phyloP scores from a whole-genome alignment of 495 filamentous ascomycete genomes.

The Lentithecium fluviatile region DNA sequence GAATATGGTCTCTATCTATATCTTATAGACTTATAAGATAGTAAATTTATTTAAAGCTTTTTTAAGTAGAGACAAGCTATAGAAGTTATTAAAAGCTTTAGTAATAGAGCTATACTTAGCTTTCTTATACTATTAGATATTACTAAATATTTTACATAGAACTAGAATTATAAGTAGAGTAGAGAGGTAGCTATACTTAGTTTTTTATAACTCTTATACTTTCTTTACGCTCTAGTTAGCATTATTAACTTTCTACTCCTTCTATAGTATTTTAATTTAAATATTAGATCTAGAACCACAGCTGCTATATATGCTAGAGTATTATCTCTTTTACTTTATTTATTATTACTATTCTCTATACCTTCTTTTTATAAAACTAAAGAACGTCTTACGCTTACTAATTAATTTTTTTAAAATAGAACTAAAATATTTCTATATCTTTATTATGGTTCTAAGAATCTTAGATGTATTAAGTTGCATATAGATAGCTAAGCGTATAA shows the following conservation, averaged over 20 bases:
- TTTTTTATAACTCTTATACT: neutral
- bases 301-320: neutral
- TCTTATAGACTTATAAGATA: neutral
- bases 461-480: too few relatives aligned
- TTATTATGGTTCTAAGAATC: too few relatives aligned
- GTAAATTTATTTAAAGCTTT: neutral
- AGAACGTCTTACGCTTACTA: too few relatives aligned
- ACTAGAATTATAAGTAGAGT: too few relatives aligned
- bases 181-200: neutral
- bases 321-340: neutral
- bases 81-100: neutral
- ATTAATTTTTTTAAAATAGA: too few relatives aligned
- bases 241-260: neutral
- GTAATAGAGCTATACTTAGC: neutral
- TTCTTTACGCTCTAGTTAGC: neutral
- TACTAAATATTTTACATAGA: neutral
- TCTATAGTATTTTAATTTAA: neutral
- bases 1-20: neutral
- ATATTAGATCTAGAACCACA: neutral
- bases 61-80: neutral
- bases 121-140: too few relatives aligned
- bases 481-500: too few relatives aligned
- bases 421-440: too few relatives aligned
- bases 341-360: neutral
- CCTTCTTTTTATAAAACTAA: too few relatives aligned